phyloP scores from a whole-genome alignment of 257 asterid genomes.

The Solanum virginianum region DNA sequence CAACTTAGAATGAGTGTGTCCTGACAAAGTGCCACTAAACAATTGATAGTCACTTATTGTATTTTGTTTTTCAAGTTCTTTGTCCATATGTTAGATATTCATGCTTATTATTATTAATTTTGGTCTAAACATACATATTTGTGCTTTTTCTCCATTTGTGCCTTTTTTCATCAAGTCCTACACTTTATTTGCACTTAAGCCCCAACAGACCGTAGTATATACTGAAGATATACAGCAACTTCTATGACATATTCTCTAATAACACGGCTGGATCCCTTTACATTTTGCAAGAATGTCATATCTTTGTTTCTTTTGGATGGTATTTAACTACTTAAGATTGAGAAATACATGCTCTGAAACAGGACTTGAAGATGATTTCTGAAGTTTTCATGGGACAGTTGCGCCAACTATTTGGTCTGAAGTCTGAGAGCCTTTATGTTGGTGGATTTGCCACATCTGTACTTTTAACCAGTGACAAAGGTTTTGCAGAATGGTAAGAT shows the following conservation, averaged over 20 bases:
- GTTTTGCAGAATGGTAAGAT: constrained; percentile 87
- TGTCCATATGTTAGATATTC: neutral
- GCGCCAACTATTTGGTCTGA: constrained; percentile 89
- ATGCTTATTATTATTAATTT: neutral
- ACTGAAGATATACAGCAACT: neutral
- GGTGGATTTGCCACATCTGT: constrained; percentile 42
- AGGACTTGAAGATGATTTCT: constrained; percentile 56
- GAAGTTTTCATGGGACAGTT: constrained; percentile 83
- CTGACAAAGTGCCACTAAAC: neutral
- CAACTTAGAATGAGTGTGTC: neutral
- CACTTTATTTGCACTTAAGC: neutral
- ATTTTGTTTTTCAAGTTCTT: neutral
- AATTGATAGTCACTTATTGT: neutral
- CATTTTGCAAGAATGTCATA: neutral
- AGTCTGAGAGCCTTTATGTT: constrained; percentile 38
- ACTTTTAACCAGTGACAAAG: constrained; percentile 68
- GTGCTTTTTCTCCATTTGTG: neutral
- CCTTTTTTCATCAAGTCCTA: neutral
- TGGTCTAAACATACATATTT: neutral
- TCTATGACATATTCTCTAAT: neutral
- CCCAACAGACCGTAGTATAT: neutral
- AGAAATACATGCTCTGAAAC: constrained; percentile 22
- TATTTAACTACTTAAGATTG: neutral
- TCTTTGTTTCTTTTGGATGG: neutral
- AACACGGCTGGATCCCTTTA: neutral